These are phyloP conservation scores for Talaromyces proteolyticus DNA, from an alignment of 495 filamentous ascomycete species.

Conservation along the genomic window DNA sequence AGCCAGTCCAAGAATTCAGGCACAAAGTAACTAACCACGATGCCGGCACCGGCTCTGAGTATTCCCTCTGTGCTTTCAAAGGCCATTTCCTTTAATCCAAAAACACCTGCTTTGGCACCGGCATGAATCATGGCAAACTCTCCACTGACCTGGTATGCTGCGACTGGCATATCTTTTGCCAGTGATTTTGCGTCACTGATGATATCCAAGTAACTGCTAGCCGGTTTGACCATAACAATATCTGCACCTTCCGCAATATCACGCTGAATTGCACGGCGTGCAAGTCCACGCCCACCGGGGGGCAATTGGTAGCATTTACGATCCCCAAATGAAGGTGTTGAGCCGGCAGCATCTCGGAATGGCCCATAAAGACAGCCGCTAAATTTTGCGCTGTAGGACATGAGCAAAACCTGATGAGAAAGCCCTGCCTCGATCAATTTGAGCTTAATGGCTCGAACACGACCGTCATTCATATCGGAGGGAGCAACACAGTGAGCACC, in stretches of 20 bases:
- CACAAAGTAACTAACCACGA: slow-evolving; percentile 89
- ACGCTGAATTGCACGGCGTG: slow-evolving; percentile 81
- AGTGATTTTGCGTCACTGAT: slow-evolving; percentile 94
- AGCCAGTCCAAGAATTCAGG: slow-evolving; percentile 92
- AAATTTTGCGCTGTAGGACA: slow-evolving; percentile 98
- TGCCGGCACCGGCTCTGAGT: slow-evolving; percentile 83
- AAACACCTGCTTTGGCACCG: slow-evolving; percentile 93
- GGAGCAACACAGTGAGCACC: slow-evolving; percentile 96
- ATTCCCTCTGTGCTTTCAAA: slow-evolving; percentile 93
- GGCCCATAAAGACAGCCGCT: slow-evolving; percentile 94
- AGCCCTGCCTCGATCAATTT: slow-evolving; percentile 90
- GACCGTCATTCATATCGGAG: slow-evolving; percentile 98
- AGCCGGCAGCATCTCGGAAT: slow-evolving; percentile 94
- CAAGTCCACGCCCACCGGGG: slow-evolving; percentile 85
- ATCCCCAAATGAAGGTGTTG: slow-evolving; percentile 87
- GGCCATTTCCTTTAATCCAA: slow-evolving; percentile 91
- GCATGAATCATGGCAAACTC: slow-evolving; percentile 99
- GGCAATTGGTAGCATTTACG: slow-evolving; percentile 95
- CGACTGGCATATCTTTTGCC: slow-evolving; percentile 81
- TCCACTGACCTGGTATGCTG: slow-evolving; percentile 94
- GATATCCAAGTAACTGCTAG: slow-evolving; percentile 89
- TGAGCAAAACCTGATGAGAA: slow-evolving; percentile 81
- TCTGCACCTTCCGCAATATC: slow-evolving; percentile 93
- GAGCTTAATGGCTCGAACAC: slow-evolving; percentile 92
- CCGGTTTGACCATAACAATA: slow-evolving; percentile 98